These are phyloP conservation scores for Penicillium roqueforti DNA, from an alignment of 495 filamentous ascomycete genomes.

Conservation along the genomic window DNA sequence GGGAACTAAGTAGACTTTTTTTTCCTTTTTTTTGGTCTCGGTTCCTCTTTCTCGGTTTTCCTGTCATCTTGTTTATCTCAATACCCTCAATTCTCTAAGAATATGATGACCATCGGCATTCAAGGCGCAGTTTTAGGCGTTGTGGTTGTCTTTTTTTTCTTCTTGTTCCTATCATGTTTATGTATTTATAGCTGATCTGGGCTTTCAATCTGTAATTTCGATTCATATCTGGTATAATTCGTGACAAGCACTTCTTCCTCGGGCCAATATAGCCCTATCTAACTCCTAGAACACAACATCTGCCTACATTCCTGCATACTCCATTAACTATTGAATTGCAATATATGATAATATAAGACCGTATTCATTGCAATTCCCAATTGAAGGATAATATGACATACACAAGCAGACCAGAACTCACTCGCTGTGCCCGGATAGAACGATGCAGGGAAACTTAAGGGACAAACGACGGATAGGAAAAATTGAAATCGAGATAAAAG, in stretches of 20 bases:
- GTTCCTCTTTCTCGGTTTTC: constrained; percentile 3
- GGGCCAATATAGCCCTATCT: no score
- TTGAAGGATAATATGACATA: constrained; percentile 24
- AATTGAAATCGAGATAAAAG: neutral
- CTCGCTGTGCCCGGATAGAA: constrained; percentile 36
- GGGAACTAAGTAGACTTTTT: constrained; percentile 45
- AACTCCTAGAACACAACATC: neutral
- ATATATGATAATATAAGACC: constrained; percentile 5
- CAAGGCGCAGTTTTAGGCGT: constrained; percentile 14
- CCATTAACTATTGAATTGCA: neutral
- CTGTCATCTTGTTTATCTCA: constrained; percentile 5
- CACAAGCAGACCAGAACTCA: constrained; percentile 29
- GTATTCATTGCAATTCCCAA: constrained; percentile 24
- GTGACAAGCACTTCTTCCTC: no score
- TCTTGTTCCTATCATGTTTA: neutral
- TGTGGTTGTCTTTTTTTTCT: neutral
- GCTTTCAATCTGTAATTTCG: neutral
- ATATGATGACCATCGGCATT: constrained; percentile 18
- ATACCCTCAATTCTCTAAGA: constrained; percentile 1
- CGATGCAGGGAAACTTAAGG: constrained; percentile 25
- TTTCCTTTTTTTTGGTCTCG: neutral
- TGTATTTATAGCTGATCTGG: neutral
- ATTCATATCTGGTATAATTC: neutral
- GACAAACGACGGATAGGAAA: constrained; percentile 1
- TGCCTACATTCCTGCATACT: neutral